A percentile compares a stretch with the other conserved stretches of the same genome.
Evolutionary conservation across 768 basidiomycete species (phyloP).

Genomic region (Suillus ampliporus): DNA sequence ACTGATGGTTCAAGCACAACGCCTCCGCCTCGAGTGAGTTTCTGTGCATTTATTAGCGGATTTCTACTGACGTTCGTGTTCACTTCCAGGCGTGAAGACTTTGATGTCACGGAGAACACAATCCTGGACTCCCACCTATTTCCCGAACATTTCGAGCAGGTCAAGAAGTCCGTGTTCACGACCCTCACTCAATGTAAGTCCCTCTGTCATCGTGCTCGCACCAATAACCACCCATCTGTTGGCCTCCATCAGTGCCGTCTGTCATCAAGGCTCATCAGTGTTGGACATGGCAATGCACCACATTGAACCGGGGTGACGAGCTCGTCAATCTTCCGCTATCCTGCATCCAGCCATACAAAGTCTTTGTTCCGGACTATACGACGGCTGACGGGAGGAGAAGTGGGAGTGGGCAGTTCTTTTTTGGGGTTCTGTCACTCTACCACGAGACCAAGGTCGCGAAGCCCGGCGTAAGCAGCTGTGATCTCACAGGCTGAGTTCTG

Average conservation of each 20-base stretch:
- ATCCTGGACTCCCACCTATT: not conserved
- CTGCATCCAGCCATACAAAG: not conserved
- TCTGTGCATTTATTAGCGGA: not conserved
- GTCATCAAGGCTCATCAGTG: not conserved
- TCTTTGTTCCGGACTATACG: not conserved
- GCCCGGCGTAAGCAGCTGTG: not conserved
- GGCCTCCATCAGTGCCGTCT: not conserved
- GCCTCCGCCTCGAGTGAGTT: not conserved
- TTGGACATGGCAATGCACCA: not conserved
- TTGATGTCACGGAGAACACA: not conserved
- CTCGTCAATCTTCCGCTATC: not conserved
- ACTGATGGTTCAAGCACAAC: not conserved
- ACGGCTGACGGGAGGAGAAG: not conserved
- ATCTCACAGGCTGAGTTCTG: not conserved
- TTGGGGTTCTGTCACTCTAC: not conserved
- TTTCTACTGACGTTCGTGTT: not conserved
- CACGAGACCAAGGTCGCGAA: not conserved
- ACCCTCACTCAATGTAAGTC: not conserved
- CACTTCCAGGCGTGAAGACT: not conserved
- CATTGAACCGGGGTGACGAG: not conserved
- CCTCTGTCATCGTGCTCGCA: not conserved
- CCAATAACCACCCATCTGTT: not conserved
- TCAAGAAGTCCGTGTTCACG: not conserved
- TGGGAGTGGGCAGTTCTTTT: conserved; percentile 1
- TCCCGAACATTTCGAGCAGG: not conserved